Base-by-base conservation (phyloP, 2,329 filamentous ascomycete genomes). In the Stemphylium beticola region DNA sequence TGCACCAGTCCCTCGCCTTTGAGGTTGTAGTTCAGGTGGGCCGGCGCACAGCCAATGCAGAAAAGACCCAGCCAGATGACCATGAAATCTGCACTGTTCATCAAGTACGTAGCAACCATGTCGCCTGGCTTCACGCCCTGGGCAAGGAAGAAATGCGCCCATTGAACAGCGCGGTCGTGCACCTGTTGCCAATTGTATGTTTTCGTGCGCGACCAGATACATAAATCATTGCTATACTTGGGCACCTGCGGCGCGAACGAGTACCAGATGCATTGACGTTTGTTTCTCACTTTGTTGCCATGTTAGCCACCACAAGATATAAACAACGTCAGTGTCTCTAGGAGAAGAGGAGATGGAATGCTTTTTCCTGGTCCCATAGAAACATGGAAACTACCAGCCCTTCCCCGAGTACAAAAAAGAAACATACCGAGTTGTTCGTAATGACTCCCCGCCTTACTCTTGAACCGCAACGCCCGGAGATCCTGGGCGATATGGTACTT, bases 11-110 rank as follows among this genome's bases (percentile, higher is more conserved):
- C 84, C 41, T 86, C 81, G 0, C 82, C 84, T 15, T 81, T 79
- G 3, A 91, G 77, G 61, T 90, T 87, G 70, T 87, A 85, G 69
- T 91, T 91, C 65, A 91, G 84, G 70, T 88, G 82, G 1, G 88
- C 87, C 0, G 88, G 88, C 0, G 85, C 86, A 26, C 85, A 85
- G 1, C 88, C 88, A 46, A 90, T 84, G 17, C 85, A 82, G 78
- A 83, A 82, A 2, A 88, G 73, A 0, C 82, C 87, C 32, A 90
- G 66, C 87, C 87, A 89, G 4, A 84, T 82, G 34, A 88, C 82
- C 8, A 87, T 66, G 61, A 90, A 89, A 46, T 90, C 86, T 0
- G 85, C 80, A 5, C 83, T 83, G 70, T 91, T 91, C 63, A 80
- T 80, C 65, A 90, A 81, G 71, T 87, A 89, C 20, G 90, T 78